Base-by-base conservation (phyloP, 2,329 filamentous ascomycete genomes). In the Cladosporium sp. region DNA sequence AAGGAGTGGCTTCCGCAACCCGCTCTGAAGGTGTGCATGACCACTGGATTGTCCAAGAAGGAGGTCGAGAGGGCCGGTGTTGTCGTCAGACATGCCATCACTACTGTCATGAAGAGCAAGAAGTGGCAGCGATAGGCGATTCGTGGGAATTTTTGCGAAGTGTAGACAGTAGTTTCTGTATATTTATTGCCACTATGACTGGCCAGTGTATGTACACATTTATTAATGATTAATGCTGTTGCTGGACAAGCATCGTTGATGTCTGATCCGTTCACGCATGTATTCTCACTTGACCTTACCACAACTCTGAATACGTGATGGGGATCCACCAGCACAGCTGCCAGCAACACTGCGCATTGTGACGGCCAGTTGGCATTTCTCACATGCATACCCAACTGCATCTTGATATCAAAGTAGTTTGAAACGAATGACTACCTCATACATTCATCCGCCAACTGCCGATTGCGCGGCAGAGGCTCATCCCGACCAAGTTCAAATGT, bases 51-150 rank as follows among this genome's bases (percentile, higher is more conserved):
- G 62, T 89, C 89, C 22, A 95, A 89, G 80, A 97, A 96, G 78
- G 94, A 99, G 74, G 89, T 92, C 57, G 95, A 99, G 77, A 96
- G 95, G 79, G 91, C 94, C 0, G 94, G 92, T 14, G 86, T 88
- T 7, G 87, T 84, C 9, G 92, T 99, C 65, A 83, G 93, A 61
- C 92, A 97, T 76, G 93, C 94, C 14, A 90, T 97, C 65, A 96
- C 92, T 54, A 97, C 96, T 77, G 86, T 97, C 61, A 86, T 99
- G 82, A 83, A 80, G 66, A 66, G 71, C 52, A 71, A 66, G 65
- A 74, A 73, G 62, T 74, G 70, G 70, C 65, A 67, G 63, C 51
- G 60, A 37, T 55, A 45, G 39, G 30, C 28, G 15, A 30, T 42
- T 42, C 30, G 51, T 17, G 17, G 30, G 22, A 45, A 14, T 15